Percentiles rank a stretch among this genome's conserved stretches.
phyloP scores from a whole-genome alignment of 23 red algal species.

The Gracilaria domingensis region DNA sequence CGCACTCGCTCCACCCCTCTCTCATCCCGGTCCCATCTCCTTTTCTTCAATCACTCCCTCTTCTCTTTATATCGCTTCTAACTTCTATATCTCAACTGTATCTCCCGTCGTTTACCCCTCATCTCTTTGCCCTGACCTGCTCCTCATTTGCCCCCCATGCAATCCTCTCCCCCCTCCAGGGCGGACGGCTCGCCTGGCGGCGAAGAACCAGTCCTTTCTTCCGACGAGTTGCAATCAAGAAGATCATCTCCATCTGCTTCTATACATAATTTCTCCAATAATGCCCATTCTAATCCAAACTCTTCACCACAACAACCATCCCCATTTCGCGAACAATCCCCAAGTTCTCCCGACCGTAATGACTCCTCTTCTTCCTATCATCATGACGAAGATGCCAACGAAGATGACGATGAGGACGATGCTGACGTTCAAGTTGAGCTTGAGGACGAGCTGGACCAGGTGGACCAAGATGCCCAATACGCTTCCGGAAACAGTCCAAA shows the following conservation, averaged over 20 bases:
- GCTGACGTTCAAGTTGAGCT: slow-evolving; percentile 24
- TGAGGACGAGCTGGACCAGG: slow-evolving; percentile 21
- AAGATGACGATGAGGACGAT: slow-evolving; percentile 63
- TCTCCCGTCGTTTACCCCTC: slow-evolving; percentile 24
- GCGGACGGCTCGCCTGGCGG: neutral
- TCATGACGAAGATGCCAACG: slow-evolving; percentile 26
- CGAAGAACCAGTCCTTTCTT: slow-evolving; percentile 22
- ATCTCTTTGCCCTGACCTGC: neutral
- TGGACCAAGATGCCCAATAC: neutral
- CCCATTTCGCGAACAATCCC: neutral
- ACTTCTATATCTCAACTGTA: slow-evolving; percentile 46
- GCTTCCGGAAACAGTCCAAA: neutral
- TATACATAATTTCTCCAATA: slow-evolving; percentile 10
- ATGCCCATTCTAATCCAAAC: neutral
- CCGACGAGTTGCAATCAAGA: slow-evolving; percentile 3
- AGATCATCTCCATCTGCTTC: slow-evolving; percentile 14
- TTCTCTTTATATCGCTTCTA: slow-evolving; percentile 37
- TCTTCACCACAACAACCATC: slow-evolving; percentile 1
- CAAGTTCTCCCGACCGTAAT: slow-evolving; percentile 29
- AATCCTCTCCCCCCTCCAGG: neutral
- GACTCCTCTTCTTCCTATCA: slow-evolving; percentile 35
- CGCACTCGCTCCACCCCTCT: neutral
- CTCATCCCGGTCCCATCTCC: neutral
- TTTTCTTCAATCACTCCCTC: neutral
- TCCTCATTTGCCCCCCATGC: slow-evolving; percentile 5